These are phyloP conservation scores for Ochetophila trinervis DNA, from an alignment of 306 rosid genomes.

Conservation along the genomic window DNA sequence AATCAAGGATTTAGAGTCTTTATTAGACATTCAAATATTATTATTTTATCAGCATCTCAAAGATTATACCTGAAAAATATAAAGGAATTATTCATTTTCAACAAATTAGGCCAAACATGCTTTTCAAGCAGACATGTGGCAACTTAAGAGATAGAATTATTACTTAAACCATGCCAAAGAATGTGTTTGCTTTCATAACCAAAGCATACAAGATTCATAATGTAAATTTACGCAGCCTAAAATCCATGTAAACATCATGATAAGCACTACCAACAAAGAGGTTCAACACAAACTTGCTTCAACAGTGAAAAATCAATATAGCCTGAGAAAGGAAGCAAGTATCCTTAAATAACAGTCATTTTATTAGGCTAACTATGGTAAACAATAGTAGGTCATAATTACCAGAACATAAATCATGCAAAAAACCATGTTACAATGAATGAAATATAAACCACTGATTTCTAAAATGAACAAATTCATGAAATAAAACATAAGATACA, in stretches of 20 bases:
- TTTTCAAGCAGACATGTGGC: not conserved
- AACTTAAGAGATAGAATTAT: not conserved
- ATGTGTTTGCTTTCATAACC: too few species aligned
- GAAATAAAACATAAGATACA: constrained; percentile 1
- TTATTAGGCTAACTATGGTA: not conserved
- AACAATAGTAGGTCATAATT: not conserved
- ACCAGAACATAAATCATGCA: not conserved
- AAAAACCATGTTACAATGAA: too few species aligned
- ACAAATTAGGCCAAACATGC: not conserved
- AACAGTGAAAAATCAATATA: too few species aligned
- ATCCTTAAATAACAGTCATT: not conserved
- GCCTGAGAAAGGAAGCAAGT: too few species aligned
- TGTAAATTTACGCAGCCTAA: too few species aligned
- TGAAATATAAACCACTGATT: not conserved
- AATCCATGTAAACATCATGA: too few species aligned
- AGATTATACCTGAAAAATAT: too few species aligned
- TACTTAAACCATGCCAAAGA: not conserved
- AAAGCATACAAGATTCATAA: too few species aligned
- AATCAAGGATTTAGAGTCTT: too few species aligned
- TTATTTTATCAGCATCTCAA: not conserved
- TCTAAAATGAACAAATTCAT: not conserved
- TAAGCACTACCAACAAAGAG: too few species aligned
- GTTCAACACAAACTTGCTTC: too few species aligned
- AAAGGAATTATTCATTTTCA: not conserved
- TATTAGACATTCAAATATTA: not conserved